phyloP scores from a whole-genome alignment of 2,329 filamentous ascomycete genomes.

The Mycosphaerelloides madeirae region DNA sequence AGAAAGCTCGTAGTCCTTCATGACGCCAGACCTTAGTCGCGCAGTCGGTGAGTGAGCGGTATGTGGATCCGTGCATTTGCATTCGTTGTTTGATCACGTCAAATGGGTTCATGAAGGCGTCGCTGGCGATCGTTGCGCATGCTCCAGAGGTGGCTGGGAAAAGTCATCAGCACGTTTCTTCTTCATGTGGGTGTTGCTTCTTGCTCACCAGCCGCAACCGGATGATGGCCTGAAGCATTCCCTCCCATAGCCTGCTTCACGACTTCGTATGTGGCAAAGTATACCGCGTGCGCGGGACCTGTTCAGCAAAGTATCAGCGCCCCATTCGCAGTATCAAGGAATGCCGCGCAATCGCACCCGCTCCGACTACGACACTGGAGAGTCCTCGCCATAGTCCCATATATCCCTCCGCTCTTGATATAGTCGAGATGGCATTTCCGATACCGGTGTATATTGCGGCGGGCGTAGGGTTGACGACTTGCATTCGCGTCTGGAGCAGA shows the following conservation, averaged over 20 bases:
- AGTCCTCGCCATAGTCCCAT: constrained; percentile 93
- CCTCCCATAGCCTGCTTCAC: constrained; percentile 96
- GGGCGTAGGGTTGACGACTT: constrained; percentile 80
- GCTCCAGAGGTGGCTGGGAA: constrained; percentile 81
- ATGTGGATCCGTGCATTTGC: constrained; percentile 95
- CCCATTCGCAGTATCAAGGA: not conserved
- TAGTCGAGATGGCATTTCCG: constrained; percentile 86
- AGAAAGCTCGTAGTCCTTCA: constrained; percentile 88
- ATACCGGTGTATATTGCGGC: constrained; percentile 83
- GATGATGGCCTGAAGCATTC: constrained; percentile 85
- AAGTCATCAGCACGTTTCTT: constrained; percentile 5
- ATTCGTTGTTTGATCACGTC: constrained; percentile 99
- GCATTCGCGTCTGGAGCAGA: constrained; percentile 78
- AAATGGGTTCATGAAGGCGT: constrained; percentile 98
- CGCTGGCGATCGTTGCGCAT: constrained; percentile 90
- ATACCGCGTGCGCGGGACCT: constrained; percentile 96
- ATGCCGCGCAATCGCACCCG: constrained; percentile 56
- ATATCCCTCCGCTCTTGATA: constrained; percentile 83
- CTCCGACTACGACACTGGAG: constrained; percentile 91
- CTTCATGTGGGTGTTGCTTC: not conserved
- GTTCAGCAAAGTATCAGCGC: constrained; percentile 25
- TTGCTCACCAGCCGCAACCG: constrained; percentile 75
- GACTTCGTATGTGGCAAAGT: constrained; percentile 96
- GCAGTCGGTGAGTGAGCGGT: constrained; percentile 81
- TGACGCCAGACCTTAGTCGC: constrained; percentile 79